Percentiles rank a stretch among this genome's conserved stretches.
phyloP scores from a whole-genome alignment of 345 rosid species.

The Citrus inodora region DNA sequence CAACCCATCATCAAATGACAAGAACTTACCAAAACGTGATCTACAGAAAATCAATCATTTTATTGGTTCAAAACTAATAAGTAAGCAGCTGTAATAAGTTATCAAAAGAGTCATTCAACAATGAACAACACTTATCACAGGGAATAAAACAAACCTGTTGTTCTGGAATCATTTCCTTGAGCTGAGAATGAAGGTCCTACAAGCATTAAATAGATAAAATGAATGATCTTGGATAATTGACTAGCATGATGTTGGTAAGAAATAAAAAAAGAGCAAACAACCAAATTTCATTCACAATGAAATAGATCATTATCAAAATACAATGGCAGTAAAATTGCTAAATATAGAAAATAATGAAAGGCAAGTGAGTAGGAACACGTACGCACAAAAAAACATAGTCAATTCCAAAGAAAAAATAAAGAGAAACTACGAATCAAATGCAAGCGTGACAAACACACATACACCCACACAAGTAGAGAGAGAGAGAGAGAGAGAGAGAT shows the following conservation, averaged over 20 bases:
- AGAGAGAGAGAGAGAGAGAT: conserved; percentile 11
- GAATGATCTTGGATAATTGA: not conserved
- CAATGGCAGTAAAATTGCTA: not conserved
- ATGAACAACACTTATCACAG: not conserved
- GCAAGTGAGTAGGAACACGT: not conserved
- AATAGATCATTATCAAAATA: not conserved
- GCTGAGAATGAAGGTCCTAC: conserved; percentile 89
- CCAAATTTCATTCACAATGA: not conserved
- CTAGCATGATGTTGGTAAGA: not conserved
- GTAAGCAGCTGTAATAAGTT: not conserved
- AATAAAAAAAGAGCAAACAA: not conserved
- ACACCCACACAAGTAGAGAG: not conserved
- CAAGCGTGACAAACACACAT: not conserved
- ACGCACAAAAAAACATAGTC: not conserved
- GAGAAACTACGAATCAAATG: not conserved
- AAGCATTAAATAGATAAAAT: conserved; percentile 11
- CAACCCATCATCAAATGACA: not conserved
- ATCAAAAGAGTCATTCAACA: not conserved
- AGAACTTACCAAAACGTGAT: not conserved
- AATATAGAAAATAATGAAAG: not conserved
- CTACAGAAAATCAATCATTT: not conserved
- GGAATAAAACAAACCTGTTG: conserved; percentile 58
- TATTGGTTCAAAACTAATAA: not conserved
- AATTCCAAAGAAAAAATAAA: not conserved
- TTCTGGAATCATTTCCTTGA: conserved; percentile 89